A percentile compares a stretch with the other conserved stretches of the same genome.
Evolutionary conservation across 306 rosid genomes (phyloP).

Genomic region (Vigna hirtella): DNA sequence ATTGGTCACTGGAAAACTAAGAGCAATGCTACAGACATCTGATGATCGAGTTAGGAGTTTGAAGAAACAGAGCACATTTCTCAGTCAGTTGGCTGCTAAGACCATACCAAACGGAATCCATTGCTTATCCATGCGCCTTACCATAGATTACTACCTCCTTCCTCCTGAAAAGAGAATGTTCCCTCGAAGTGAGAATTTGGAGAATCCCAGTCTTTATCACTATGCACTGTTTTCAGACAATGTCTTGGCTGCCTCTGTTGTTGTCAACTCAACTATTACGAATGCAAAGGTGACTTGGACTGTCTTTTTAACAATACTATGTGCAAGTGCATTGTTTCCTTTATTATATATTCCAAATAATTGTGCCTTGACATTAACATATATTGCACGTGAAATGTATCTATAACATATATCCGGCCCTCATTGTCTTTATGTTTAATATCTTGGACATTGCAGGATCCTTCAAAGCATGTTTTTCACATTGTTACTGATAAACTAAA

Average conservation of each 20-base stretch:
- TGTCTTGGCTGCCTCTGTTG: slow-evolving; percentile 96
- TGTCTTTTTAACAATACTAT: slow-evolving; percentile 24
- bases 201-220: slow-evolving; percentile 79
- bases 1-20: slow-evolving; percentile 76
- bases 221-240: slow-evolving; percentile 96
- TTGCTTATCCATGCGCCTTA: slow-evolving; percentile 91
- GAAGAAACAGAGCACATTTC: slow-evolving; percentile 91
- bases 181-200: slow-evolving; percentile 85
- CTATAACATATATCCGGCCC: slow-evolving; percentile 14
- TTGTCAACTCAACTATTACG: slow-evolving; percentile 81
- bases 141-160: slow-evolving; percentile 88
- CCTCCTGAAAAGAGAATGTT: slow-evolving; percentile 78
- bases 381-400: neutral
- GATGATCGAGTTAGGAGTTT: slow-evolving; percentile 89
- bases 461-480: slow-evolving; percentile 93
- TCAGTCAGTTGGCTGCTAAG: slow-evolving; percentile 95
- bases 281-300: slow-evolving; percentile 77
- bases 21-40: slow-evolving; percentile 94
- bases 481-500: slow-evolving; percentile 93
- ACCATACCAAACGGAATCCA: slow-evolving; percentile 90
- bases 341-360: neutral
- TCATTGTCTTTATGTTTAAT: slow-evolving; percentile 42
- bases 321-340: slow-evolving; percentile 6
- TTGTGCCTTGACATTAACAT: neutral
- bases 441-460: slow-evolving; percentile 69